Conservation (phyloP, 495 filamentous ascomycete genomes). For the Annulohypoxylon stygium region DNA sequence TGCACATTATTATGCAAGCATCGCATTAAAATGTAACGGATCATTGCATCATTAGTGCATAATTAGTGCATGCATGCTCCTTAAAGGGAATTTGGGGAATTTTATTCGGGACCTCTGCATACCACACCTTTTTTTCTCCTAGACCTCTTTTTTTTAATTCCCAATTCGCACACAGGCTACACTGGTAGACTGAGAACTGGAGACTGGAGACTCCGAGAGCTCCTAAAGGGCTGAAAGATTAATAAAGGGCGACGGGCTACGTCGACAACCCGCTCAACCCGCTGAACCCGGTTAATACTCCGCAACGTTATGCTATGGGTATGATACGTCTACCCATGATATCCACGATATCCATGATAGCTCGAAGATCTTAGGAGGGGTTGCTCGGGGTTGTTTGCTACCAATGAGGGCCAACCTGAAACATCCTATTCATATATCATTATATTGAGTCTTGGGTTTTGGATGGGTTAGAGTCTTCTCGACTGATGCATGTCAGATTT, state of each 20-base stretch:
- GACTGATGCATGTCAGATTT: constrained; percentile 27
- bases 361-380: constrained; percentile 33
- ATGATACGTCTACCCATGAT: neutral
- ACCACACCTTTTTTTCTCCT: constrained; percentile 20
- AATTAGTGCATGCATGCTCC: constrained; percentile 8
- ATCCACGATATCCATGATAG: constrained; percentile 11
- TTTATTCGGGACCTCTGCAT: constrained; percentile 12
- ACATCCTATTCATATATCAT: constrained; percentile 33
- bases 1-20: constrained; percentile 4
- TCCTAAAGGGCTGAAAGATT: neutral
- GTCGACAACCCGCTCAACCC: neutral
- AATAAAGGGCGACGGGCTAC: neutral
- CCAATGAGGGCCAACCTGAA: constrained; percentile 33
- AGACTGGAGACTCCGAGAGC: neutral
- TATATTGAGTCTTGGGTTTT: constrained; percentile 35
- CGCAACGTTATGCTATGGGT: constrained; percentile 2
- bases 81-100: constrained; percentile 5
- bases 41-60: constrained; percentile 12
- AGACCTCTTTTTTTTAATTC: neutral
- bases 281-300: constrained; percentile 31
- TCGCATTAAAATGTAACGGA: constrained; percentile 18
- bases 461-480: neutral
- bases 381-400: constrained; percentile 32
- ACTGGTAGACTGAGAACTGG: neutral
- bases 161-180: neutral